A percentile compares a stretch with the other conserved stretches of the same genome.
These are phyloP conservation scores for Anthostomella pinea DNA, from an alignment of 2,329 filamentous ascomycete genomes.

Conservation along the genomic window DNA sequence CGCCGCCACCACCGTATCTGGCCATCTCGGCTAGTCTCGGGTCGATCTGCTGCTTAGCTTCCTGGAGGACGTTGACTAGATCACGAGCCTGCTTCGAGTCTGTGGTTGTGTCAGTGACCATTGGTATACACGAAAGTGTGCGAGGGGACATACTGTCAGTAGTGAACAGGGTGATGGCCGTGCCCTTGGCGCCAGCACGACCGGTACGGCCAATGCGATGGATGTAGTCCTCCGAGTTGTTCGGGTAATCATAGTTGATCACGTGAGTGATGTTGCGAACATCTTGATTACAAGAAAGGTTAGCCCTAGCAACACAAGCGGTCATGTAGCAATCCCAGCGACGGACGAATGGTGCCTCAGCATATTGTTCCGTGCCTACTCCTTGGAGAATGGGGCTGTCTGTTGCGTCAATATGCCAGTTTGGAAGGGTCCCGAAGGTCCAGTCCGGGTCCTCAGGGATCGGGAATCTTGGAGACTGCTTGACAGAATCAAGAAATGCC, in stretches of 20 bases:
- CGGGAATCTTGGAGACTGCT: constrained; percentile 62
- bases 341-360: constrained; percentile 46
- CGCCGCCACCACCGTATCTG: constrained; percentile 83
- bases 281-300: constrained; percentile 76
- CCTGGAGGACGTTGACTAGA: constrained; percentile 84
- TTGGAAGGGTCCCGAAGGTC: constrained; percentile 45
- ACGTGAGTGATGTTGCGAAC: constrained; percentile 99
- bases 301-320: constrained; percentile 68
- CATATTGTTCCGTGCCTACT: constrained; percentile 52
- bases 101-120: constrained; percentile 44
- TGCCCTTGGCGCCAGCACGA: constrained; percentile 90
- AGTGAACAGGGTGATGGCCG: constrained; percentile 97
- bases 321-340: constrained; percentile 62
- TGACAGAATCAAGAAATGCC: constrained; percentile 77
- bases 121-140: not conserved
- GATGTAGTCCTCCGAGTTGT: constrained; percentile 98
- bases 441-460: constrained; percentile 56
- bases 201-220: constrained; percentile 96
- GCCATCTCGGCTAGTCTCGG: constrained; percentile 94
- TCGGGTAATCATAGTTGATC: constrained; percentile 99
- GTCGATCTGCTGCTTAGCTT: constrained; percentile 98
- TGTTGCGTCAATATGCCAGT: constrained; percentile 58
- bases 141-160: constrained; percentile 83
- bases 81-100: constrained; percentile 96
- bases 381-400: constrained; percentile 58